Evolutionary conservation across 2,329 filamentous ascomycete species (phyloP).

Genomic region (Venturia oleaginea): DNA sequence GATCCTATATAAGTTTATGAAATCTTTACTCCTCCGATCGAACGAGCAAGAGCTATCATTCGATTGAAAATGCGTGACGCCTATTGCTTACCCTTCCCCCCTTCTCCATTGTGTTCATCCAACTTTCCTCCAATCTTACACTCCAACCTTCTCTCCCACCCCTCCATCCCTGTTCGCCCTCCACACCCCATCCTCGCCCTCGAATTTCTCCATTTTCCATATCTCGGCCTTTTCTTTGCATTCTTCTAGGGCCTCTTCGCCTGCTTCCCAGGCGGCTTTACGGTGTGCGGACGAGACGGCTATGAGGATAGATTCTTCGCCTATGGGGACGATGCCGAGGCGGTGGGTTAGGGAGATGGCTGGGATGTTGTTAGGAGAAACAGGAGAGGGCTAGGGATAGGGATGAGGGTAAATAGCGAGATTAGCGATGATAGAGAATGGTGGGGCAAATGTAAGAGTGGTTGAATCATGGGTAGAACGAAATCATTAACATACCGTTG

Average conservation of each 20-base stretch:
- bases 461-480: background rate
- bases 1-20: background rate
- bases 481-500: slow-evolving; percentile 18
- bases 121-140: too few relatives aligned
- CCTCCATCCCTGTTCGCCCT: slow-evolving; percentile 77
- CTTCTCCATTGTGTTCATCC: too few relatives aligned
- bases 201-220: slow-evolving; percentile 90
- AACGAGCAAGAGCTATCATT: background rate
- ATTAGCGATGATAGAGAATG: too few relatives aligned
- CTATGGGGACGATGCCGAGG: slow-evolving; percentile 74
- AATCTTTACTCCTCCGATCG: background rate
- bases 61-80: background rate
- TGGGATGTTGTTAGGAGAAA: slow-evolving; percentile 19
- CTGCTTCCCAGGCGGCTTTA: slow-evolving; percentile 75
- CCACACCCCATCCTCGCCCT: slow-evolving; percentile 70
- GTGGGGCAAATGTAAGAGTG: too few relatives aligned
- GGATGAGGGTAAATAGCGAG: background rate
- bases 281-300: slow-evolving; percentile 78
- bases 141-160: slow-evolving; percentile 1
- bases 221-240: slow-evolving; percentile 86
- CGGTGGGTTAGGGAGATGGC: slow-evolving; percentile 77
- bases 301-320: slow-evolving; percentile 89
- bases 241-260: slow-evolving; percentile 79
- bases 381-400: background rate
- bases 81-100: background rate